A percentile compares a stretch with the other conserved stretches of the same genome.
Evolutionary conservation across 1,284 basidiomycete species (phyloP).

Genomic region (Coniferiporia weirii): DNA sequence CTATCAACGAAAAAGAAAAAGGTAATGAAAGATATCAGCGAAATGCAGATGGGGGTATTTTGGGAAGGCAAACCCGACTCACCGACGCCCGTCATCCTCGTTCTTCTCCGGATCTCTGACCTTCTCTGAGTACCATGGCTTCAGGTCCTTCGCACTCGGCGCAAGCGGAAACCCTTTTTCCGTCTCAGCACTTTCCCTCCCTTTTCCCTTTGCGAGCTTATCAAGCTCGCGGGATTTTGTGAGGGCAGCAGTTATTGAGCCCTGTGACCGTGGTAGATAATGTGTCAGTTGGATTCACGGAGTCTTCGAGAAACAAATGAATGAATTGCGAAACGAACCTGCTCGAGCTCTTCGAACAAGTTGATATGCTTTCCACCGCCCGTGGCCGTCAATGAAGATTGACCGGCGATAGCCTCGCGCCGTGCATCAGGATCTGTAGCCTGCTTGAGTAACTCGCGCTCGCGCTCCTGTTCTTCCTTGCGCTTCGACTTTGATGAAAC

Average conservation of each 20-base stretch:
- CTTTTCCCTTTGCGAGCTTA: constrained; percentile 15
- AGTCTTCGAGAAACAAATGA: background rate
- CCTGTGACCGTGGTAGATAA: constrained; percentile 26
- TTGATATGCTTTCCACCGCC: constrained; percentile 54
- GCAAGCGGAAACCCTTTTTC: constrained; percentile 70
- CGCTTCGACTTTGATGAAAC: constrained; percentile 34
- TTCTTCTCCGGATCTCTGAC: constrained; percentile 23
- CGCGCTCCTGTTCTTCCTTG: constrained; percentile 35
- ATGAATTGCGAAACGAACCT: constrained; percentile 32
- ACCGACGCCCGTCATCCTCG: constrained; percentile 29
- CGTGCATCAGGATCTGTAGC: constrained; percentile 19
- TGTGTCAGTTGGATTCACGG: background rate
- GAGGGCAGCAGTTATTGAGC: constrained; percentile 40
- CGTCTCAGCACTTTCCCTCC: constrained; percentile 39
- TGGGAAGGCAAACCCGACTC: constrained; percentile 3
- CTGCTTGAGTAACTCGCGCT: constrained; percentile 23
- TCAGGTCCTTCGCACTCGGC: constrained; percentile 66
- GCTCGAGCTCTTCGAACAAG: constrained; percentile 71
- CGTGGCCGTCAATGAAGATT: constrained; percentile 3
- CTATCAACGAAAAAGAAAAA: constrained; percentile 31
- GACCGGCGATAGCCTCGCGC: constrained; percentile 29
- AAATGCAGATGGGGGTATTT: background rate
- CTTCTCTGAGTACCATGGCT: constrained; percentile 65
- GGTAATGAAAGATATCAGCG: background rate
- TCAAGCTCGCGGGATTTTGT: constrained; percentile 41